Evolutionary conservation across 2,329 filamentous ascomycete genomes (phyloP).

Genomic region (Fusarium sp.): DNA sequence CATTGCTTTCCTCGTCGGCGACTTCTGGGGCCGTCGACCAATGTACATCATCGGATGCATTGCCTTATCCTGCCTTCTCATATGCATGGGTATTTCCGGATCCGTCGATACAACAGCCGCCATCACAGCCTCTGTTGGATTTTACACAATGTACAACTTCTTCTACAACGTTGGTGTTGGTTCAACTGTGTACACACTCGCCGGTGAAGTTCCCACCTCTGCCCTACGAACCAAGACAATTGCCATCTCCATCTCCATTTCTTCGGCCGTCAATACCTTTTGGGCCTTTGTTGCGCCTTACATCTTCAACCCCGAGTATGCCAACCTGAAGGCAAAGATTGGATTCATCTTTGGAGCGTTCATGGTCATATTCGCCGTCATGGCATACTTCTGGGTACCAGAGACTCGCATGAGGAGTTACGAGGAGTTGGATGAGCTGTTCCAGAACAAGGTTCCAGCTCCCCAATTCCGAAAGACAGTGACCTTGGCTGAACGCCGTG

Average conservation of each 20-base stretch:
- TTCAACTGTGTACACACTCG: slow-evolving; percentile 57
- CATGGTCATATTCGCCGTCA: slow-evolving; percentile 50
- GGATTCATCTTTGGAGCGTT: slow-evolving; percentile 56
- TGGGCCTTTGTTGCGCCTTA: slow-evolving; percentile 63
- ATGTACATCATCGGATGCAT: slow-evolving; percentile 47
- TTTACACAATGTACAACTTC: slow-evolving; percentile 56
- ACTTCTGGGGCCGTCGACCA: slow-evolving; percentile 47
- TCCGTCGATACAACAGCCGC: slow-evolving; percentile 41
- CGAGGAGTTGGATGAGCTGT: slow-evolving; percentile 48
- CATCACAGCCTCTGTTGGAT: slow-evolving; percentile 48
- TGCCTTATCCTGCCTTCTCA: slow-evolving; percentile 36
- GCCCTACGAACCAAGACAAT: slow-evolving; percentile 58
- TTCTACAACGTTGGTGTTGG: slow-evolving; percentile 57
- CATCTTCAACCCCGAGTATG: slow-evolving; percentile 51
- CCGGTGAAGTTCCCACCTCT: slow-evolving; percentile 58
- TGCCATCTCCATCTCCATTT: slow-evolving; percentile 57
- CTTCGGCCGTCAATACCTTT: slow-evolving; percentile 55
- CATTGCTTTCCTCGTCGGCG: slow-evolving; percentile 45
- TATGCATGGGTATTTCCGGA: slow-evolving; percentile 49
- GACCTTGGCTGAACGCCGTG: slow-evolving; percentile 42
- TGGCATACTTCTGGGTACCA: slow-evolving; percentile 61
- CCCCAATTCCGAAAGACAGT: slow-evolving; percentile 41
- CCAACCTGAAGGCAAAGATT: slow-evolving; percentile 56
- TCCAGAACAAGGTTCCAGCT: slow-evolving; percentile 42
- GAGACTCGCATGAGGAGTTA: slow-evolving; percentile 55